Conservation (phyloP, 768 basidiomycete species). For the Rhodotorula taiwanensis region DNA sequence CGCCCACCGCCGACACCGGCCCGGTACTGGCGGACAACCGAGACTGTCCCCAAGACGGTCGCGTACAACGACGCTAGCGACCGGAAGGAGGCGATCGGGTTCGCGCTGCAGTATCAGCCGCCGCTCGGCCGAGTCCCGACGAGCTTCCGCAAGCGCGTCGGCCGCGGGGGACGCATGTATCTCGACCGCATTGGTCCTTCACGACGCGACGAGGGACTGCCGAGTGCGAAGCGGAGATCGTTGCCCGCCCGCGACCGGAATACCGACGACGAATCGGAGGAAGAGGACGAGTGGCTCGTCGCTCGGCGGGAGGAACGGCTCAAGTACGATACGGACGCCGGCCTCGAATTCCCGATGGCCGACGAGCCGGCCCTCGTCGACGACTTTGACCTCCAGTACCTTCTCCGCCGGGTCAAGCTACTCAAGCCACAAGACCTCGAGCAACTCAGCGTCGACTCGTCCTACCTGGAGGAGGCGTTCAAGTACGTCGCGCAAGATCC, state of each 20-base stretch:
- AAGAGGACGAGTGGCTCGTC: constrained; percentile 28
- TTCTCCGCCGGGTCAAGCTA: constrained; percentile 21
- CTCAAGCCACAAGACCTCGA: constrained; percentile 30
- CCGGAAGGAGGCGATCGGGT: constrained; percentile 29
- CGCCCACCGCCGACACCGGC: constrained; percentile 54
- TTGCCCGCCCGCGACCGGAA: neutral
- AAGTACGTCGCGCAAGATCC: constrained; percentile 12
- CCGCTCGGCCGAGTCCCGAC: constrained; percentile 44
- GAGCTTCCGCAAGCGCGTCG: constrained; percentile 63
- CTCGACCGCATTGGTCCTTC: constrained; percentile 55
- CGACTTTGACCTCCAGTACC: constrained; percentile 30
- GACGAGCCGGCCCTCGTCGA: constrained; percentile 36
- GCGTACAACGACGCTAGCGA: constrained; percentile 43
- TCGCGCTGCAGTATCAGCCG: constrained; percentile 42
- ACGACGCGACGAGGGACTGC: neutral
- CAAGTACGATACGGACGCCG: constrained; percentile 37
- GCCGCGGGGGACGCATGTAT: constrained; percentile 71
- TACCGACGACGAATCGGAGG: constrained; percentile 8
- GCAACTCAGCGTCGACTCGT: constrained; percentile 20
- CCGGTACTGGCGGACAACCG: constrained; percentile 41
- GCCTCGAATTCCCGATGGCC: constrained; percentile 34
- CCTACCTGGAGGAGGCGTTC: constrained; percentile 31
- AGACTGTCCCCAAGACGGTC: constrained; percentile 62
- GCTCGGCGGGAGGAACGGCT: constrained; percentile 28
- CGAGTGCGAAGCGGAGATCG: neutral